These are phyloP conservation scores for Penicillium sp. DNA, from an alignment of 2,329 filamentous ascomycete genomes.

Conservation along the genomic window DNA sequence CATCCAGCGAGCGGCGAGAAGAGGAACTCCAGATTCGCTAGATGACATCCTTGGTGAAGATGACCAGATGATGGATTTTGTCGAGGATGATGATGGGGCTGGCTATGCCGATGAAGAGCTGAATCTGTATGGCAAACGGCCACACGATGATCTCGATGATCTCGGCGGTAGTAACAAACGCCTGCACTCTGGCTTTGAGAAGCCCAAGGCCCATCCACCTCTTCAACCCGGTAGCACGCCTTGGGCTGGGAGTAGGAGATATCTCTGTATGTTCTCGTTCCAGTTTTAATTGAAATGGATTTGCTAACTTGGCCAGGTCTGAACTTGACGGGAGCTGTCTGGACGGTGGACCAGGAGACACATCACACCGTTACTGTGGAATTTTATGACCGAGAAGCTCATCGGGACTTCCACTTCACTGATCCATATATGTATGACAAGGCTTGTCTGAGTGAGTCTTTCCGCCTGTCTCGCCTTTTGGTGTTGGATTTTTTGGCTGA, in stretches of 20 bases:
- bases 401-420: slow-evolving; percentile 95
- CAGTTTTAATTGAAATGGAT: neutral
- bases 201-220: slow-evolving; percentile 71
- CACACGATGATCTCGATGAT: slow-evolving; percentile 49
- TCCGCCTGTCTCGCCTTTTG: neutral
- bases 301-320: slow-evolving; percentile 49
- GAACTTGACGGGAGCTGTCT: slow-evolving; percentile 90
- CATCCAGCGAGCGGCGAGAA: slow-evolving; percentile 53
- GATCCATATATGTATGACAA: slow-evolving; percentile 96
- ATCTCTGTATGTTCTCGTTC: slow-evolving; percentile 61
- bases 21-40: slow-evolving; percentile 69
- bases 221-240: slow-evolving; percentile 95
- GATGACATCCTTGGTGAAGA: slow-evolving; percentile 73
- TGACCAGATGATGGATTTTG: slow-evolving; percentile 73
- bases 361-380: slow-evolving; percentile 94
- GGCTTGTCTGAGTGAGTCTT: slow-evolving; percentile 69
- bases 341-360: slow-evolving; percentile 93
- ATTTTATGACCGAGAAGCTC: slow-evolving; percentile 91
- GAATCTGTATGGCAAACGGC: slow-evolving; percentile 63
- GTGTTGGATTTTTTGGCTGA: slow-evolving; percentile 22
- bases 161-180: slow-evolving; percentile 52
- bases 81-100: slow-evolving; percentile 91
- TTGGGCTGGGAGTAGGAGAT: slow-evolving; percentile 91
- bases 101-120: slow-evolving; percentile 68
- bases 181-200: slow-evolving; percentile 47